Evolutionary conservation across 805 yeast species (phyloP), one percentile per base, ranked within the genome.

Genomic region (Yamadazyma kitorensis): DNA sequence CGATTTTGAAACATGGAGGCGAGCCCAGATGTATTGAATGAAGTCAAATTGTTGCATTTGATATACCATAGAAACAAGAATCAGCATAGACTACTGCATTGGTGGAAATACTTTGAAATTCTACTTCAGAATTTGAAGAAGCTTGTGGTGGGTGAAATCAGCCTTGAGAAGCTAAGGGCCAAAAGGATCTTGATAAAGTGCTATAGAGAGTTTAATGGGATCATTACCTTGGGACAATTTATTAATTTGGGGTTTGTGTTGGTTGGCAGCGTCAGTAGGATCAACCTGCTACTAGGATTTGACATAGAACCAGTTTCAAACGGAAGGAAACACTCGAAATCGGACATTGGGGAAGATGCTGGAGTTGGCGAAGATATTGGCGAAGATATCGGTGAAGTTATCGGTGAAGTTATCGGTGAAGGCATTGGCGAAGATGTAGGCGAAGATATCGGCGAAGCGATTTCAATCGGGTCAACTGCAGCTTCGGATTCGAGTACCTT

Each of bases 91-190:
- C 72, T 70, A 6, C 72, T 86, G 19, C 49, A 52, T 6, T 88
- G 96, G 96, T 88, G 95, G 91, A 72, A 64, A 40, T 70, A 75
- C 39, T 60, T 88, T 25, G 71, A 78, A 40, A 70, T 80, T 7
- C 48, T 86, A 17, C 84, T 82, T 45, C 69, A 95, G 25, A 62
- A 69, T 27, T 34, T 74, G 16, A 55, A 78, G 12, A 61, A 61
- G 29, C 48, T 77, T n/a, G 13, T 24, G 2, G 6, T 27, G 9
- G 39, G 30, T 18, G 29, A 41, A 11, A 26, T 41, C 5, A 18
- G 13, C 5, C 27, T 40, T 6, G 26, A 29, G 16, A 24, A 32
- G 29, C 18, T 39, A 15, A 18, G 29, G 14, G 32, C 24, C 24
- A 33, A 27, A 14, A 58, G 66, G 3, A 47, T 78, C 0, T 50